phyloP scores from a whole-genome alignment of 805 yeast species.

The Metschnikowia amazonensis region DNA sequence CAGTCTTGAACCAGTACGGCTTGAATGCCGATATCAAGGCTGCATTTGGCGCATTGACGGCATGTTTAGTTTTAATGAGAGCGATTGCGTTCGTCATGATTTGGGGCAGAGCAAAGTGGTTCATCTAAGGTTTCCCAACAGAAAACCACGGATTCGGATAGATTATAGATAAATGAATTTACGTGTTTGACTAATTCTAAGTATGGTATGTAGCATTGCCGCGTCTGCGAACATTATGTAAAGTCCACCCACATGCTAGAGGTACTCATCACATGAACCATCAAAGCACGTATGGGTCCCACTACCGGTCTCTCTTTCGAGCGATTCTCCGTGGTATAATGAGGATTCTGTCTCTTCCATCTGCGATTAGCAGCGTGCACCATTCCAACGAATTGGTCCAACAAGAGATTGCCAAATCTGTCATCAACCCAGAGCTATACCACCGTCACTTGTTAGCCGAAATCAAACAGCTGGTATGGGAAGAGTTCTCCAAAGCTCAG shows the following conservation, averaged over 20 bases:
- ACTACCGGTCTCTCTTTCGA: slow-evolving; percentile 15
- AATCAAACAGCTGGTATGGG: slow-evolving; percentile 14
- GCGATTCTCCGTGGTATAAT: slow-evolving; percentile 14
- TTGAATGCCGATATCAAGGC: slow-evolving; percentile 35
- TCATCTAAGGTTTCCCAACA: slow-evolving; percentile 1
- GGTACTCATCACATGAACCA: neutral
- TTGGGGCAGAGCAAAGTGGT: slow-evolving; percentile 27
- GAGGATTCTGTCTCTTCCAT: neutral
- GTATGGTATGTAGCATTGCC: neutral
- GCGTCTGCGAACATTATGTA: neutral
- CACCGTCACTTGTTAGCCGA: slow-evolving; percentile 18
- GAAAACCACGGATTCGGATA: neutral
- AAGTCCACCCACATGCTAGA: neutral
- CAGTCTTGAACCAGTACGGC: slow-evolving; percentile 52
- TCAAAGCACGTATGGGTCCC: neutral
- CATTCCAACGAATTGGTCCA: neutral
- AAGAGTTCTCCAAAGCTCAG: slow-evolving; percentile 15
- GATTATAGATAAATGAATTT: neutral
- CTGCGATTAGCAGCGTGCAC: neutral
- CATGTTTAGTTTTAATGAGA: slow-evolving; percentile 42
- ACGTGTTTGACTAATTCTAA: neutral
- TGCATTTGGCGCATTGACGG: slow-evolving; percentile 37
- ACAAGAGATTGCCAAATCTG: slow-evolving; percentile 11
- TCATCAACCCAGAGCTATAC: slow-evolving; percentile 15
- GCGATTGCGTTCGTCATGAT: slow-evolving; percentile 27